These are phyloP conservation scores for Myxozyma udenii DNA, from an alignment of 805 yeast genomes.

Conservation along the genomic window DNA sequence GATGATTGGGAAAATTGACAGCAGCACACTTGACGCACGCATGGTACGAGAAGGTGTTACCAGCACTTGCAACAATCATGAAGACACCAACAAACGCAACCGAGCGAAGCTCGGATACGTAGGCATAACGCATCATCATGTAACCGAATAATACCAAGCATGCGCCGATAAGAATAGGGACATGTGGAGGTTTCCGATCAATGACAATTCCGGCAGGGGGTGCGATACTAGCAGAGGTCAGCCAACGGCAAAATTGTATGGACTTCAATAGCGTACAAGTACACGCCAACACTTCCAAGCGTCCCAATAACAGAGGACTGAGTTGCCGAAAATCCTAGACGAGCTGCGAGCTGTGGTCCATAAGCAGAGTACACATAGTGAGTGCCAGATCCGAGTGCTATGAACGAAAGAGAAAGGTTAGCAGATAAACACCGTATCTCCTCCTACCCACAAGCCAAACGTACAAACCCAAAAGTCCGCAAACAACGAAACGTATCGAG, in stretches of 20 bases:
- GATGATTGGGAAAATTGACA: conserved; percentile 57
- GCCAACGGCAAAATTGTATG: background rate
- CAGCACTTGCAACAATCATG: conserved; percentile 59
- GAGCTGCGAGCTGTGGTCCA: conserved; percentile 69
- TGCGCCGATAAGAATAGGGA: conserved; percentile 47
- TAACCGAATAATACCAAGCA: conserved; percentile 53
- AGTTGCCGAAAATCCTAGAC: conserved; percentile 57
- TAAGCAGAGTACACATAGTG: conserved; percentile 71
- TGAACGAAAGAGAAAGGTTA: background rate
- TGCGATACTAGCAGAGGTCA: conserved; percentile 44
- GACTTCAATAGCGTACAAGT: conserved; percentile 39
- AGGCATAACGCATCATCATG: conserved; percentile 53
- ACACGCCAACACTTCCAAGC: conserved; percentile 61
- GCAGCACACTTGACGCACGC: conserved; percentile 74
- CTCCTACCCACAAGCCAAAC: conserved; percentile 3
- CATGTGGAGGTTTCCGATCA: conserved; percentile 58
- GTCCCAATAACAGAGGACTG: conserved; percentile 64
- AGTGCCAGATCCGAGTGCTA: conserved; percentile 51
- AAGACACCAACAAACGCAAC: conserved; percentile 46
- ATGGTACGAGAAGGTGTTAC: conserved; percentile 63
- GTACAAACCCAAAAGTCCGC: conserved; percentile 29
- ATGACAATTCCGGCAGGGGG: conserved; percentile 66
- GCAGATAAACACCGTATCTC: background rate
- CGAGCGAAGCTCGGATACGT: conserved; percentile 38
- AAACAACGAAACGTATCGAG: conserved; percentile 23